These are phyloP conservation scores for Lactarius psammicola DNA, from an alignment of 768 basidiomycete genomes.

Conservation along the genomic window DNA sequence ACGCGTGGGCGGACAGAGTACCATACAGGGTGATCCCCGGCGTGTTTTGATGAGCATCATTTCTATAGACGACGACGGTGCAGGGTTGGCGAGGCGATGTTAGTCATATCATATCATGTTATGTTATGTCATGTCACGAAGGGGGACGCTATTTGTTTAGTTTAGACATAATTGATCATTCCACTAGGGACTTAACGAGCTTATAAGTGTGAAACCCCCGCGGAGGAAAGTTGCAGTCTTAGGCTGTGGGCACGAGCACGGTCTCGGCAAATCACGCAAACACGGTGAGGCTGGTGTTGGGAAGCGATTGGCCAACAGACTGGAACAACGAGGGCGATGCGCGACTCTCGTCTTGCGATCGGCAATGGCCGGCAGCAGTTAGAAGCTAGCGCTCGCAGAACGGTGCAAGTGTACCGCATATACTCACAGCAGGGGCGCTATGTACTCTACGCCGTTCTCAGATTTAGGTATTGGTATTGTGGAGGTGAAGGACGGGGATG, in stretches of 20 bases:
- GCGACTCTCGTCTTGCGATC: background rate
- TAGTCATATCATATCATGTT: background rate
- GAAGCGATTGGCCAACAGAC: background rate
- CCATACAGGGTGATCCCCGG: conserved; percentile 25
- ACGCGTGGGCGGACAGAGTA: conserved; percentile 25
- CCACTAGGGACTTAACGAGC: background rate
- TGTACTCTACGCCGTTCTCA: background rate
- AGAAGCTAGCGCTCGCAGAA: background rate
- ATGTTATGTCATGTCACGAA: background rate
- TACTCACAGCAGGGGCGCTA: background rate
- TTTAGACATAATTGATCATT: background rate
- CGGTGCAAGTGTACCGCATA: background rate
- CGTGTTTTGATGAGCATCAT: conserved; percentile 17
- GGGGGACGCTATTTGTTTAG: too few species aligned
- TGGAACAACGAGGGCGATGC: background rate
- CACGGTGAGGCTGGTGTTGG: background rate
- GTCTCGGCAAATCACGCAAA: background rate
- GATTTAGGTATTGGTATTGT: background rate
- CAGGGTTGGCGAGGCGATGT: background rate
- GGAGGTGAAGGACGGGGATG: background rate
- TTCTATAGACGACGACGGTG: background rate
- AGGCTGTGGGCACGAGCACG: background rate
- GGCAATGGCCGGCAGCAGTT: background rate
- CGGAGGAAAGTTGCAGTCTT: background rate
- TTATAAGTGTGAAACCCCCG: background rate